A percentile compares a stretch with the other conserved stretches of the same genome.
Evolutionary conservation across 805 yeast genomes (phyloP).

Genomic region (Metschnikowia chrysomelidarum): DNA sequence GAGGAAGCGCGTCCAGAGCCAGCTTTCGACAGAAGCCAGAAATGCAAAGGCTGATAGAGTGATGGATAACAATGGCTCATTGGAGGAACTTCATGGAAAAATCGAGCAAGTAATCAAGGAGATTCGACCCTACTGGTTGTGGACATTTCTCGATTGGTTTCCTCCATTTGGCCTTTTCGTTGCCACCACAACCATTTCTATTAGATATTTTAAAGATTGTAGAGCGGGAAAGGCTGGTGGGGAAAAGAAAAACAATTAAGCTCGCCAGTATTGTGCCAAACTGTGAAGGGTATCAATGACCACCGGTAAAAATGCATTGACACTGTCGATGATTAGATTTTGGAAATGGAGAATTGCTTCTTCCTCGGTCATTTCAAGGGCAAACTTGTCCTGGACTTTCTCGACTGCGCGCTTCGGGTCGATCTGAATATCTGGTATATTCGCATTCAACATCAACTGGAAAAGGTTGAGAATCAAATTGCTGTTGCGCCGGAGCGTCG

Average conservation of each 20-base stretch:
- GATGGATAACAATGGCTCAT: slow-evolving; percentile 54
- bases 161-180: slow-evolving; percentile 38
- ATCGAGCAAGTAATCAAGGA: slow-evolving; percentile 25
- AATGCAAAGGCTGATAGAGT: slow-evolving; percentile 60
- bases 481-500: slow-evolving; percentile 84
- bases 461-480: slow-evolving; percentile 86
- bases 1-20: slow-evolving; percentile 66
- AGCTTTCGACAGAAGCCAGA: slow-evolving; percentile 64
- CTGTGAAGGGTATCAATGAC: slow-evolving; percentile 94
- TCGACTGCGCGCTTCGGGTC: slow-evolving; percentile 86
- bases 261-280: slow-evolving; percentile 97
- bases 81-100: slow-evolving; percentile 22
- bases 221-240: not conserved
- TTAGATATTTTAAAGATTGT: slow-evolving; percentile 5
- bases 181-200: slow-evolving; percentile 9
- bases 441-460: slow-evolving; percentile 91
- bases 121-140: slow-evolving; percentile 28
- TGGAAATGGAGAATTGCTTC: slow-evolving; percentile 96
- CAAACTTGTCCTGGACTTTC: slow-evolving; percentile 92
- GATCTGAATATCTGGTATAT: slow-evolving; percentile 81
- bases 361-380: slow-evolving; percentile 90
- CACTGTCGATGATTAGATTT: slow-evolving; percentile 89
- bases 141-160: slow-evolving; percentile 30
- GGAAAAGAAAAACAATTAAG: slow-evolving; percentile 39
- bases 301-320: slow-evolving; percentile 88